phyloP scores from a whole-genome alignment of 495 filamentous ascomycete species.

The Parathielavia hyrcaniae region DNA sequence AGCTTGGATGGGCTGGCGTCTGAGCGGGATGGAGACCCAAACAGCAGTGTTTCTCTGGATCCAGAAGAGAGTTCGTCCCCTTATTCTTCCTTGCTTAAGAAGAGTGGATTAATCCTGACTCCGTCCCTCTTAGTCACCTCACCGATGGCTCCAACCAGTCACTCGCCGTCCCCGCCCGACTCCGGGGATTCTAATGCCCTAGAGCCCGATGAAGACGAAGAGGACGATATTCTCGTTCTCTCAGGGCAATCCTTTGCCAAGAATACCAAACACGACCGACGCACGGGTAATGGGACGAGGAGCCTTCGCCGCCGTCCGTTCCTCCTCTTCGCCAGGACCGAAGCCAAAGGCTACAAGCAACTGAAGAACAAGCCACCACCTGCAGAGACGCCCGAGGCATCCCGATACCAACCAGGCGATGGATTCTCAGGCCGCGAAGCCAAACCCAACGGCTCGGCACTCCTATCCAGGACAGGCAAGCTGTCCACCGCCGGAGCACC shows the following conservation, averaged over 20 bases:
- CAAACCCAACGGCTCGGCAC: slow-evolving; percentile 18
- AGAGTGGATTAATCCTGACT: neutral
- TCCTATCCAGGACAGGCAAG: slow-evolving; percentile 14
- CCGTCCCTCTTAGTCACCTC: slow-evolving; percentile 1
- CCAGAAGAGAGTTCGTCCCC: neutral
- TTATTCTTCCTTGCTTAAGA: neutral
- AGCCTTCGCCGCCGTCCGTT: slow-evolving; percentile 19
- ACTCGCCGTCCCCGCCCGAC: neutral
- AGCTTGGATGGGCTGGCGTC: neutral
- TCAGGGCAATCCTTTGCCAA: neutral
- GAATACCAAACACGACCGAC: slow-evolving; percentile 3
- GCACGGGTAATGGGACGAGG: neutral
- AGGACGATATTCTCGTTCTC: neutral
- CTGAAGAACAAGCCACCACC: slow-evolving; percentile 1
- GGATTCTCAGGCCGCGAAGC: slow-evolving; percentile 26
- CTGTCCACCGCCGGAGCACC: neutral
- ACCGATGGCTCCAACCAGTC: neutral
- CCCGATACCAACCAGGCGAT: slow-evolving; percentile 16
- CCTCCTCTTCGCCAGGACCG: slow-evolving; percentile 22
- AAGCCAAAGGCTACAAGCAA: slow-evolving; percentile 20
- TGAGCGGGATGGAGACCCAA: neutral
- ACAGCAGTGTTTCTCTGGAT: neutral
- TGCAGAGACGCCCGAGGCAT: neutral
- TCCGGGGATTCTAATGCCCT: neutral
- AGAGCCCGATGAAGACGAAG: neutral